Percentiles rank a stretch among this genome's conserved stretches.
phyloP scores from a whole-genome alignment of 164 flowering plant species.

The Buxus sempervirens region DNA sequence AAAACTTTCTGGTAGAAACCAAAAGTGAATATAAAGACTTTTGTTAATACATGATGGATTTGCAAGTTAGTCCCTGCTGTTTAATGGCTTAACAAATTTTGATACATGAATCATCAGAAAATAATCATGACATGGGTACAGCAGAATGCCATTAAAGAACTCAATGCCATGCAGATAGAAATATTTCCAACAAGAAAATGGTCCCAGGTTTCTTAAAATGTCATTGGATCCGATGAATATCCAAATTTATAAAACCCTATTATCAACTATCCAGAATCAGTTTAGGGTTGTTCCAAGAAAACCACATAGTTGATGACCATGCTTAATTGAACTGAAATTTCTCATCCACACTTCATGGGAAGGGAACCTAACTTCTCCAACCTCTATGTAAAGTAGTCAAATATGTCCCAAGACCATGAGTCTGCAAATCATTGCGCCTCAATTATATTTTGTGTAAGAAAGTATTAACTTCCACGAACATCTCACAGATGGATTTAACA shows the following conservation, averaged over 20 bases:
- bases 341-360: not conserved
- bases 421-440: not conserved
- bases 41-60: not conserved
- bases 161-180: not conserved
- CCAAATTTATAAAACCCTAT: not conserved
- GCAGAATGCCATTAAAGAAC: not conserved
- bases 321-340: too few relatives aligned
- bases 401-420: not conserved
- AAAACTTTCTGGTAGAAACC: conserved; percentile 67
- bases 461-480: not conserved
- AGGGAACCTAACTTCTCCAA: not conserved
- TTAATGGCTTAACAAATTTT: not conserved
- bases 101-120: too few relatives aligned
- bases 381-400: not conserved
- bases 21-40: not conserved
- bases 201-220: not conserved
- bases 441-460: not conserved
- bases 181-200: not conserved
- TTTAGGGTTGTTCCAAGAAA: not conserved
- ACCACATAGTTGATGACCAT: not conserved
- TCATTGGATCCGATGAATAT: not conserved
- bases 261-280: not conserved
- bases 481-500: not conserved
- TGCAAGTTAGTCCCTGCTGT: not conserved
- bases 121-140: not conserved